Conservation (phyloP, 768 basidiomycete genomes). For the Tulasnella sp. region DNA sequence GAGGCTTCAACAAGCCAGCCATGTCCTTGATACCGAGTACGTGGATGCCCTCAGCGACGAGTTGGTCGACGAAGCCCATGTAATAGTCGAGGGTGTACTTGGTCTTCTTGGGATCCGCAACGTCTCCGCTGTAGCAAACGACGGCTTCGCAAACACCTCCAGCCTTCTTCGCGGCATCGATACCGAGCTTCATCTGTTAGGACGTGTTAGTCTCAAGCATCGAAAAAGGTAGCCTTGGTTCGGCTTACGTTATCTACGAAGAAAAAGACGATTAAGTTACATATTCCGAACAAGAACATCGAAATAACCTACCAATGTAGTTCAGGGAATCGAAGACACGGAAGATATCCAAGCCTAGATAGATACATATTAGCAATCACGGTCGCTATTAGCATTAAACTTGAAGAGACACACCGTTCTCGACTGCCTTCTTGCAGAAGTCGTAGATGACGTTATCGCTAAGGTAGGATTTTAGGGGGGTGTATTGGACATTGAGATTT, state of each 20-base stretch:
- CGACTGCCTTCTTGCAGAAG: conserved; percentile 99
- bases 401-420: conserved; percentile 59
- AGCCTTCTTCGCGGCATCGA: conserved; percentile 99
- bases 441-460: conserved; percentile 99
- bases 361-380: not conserved
- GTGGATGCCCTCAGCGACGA: conserved; percentile 92
- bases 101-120: conserved; percentile 87
- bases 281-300: not conserved
- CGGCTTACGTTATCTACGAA: conserved; percentile 58
- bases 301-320: conserved; percentile 72
- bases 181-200: conserved; percentile 89
- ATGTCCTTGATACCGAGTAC: conserved; percentile 98
- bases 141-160: conserved; percentile 97
- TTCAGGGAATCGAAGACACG: conserved; percentile 98
- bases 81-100: conserved; percentile 99
- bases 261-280: not conserved
- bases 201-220: conserved; percentile 24
- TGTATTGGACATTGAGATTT: not conserved
- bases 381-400: not conserved
- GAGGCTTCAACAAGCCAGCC: conserved; percentile 94
- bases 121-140: conserved; percentile 97
- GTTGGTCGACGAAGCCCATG: conserved; percentile 88
- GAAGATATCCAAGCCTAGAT: conserved; percentile 82
- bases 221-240: conserved; percentile 20
- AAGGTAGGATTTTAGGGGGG: not conserved